phyloP scores from a whole-genome alignment of 164 flowering plant species.

The Sextonia rubra region DNA sequence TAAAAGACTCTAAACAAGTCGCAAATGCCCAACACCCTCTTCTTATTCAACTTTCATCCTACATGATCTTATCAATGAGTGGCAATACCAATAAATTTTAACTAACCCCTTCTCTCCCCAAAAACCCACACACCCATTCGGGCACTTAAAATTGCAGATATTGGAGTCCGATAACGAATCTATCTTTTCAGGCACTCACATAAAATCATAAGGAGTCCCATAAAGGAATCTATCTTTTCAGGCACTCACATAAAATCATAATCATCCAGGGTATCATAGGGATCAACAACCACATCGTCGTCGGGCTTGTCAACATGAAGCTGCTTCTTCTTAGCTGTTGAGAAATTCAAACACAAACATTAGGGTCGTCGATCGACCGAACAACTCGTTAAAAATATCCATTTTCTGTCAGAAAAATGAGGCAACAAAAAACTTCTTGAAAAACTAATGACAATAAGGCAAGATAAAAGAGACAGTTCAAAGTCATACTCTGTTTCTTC shows the following conservation, averaged over 20 bases:
- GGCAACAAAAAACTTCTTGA: too few species aligned
- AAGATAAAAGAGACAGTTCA: background rate
- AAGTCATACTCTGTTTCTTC: constrained; percentile 71
- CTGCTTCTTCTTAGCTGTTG: constrained; percentile 76
- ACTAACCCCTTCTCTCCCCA: background rate
- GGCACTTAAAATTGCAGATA: too few species aligned
- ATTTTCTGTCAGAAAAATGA: background rate
- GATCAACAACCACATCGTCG: constrained; percentile 45
- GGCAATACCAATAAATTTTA: background rate
- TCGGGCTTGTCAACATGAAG: constrained; percentile 72
- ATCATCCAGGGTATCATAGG: constrained; percentile 65
- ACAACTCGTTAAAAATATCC: background rate
- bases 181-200: too few species aligned
- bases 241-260: constrained; percentile 70
- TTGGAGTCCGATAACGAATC: too few species aligned
- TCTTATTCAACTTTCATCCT: background rate
- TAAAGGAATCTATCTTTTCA: background rate
- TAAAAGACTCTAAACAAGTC: background rate
- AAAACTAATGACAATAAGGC: too few species aligned
- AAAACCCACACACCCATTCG: too few species aligned
- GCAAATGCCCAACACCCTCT: background rate
- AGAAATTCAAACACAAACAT: background rate
- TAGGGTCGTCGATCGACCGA: background rate
- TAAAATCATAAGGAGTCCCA: background rate
- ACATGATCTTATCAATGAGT: background rate